Evolutionary conservation across 345 rosid species (phyloP).

Genomic region (Corchorus olitorius): DNA sequence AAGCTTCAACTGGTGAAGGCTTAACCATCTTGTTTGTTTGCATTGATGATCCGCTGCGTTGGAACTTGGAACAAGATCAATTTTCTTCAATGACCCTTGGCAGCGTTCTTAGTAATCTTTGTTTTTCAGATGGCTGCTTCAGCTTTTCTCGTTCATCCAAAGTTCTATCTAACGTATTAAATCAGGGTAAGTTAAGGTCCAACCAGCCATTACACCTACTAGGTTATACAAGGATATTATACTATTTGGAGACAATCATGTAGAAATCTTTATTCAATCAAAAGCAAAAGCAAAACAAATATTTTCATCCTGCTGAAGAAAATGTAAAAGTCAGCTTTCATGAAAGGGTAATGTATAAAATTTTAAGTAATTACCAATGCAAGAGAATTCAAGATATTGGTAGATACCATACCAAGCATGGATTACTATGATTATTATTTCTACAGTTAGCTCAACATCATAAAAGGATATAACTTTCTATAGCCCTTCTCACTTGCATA

Average conservation of each 20-base stretch:
- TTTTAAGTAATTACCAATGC: no score
- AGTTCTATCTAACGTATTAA: background rate
- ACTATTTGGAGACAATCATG: background rate
- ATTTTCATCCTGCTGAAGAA: no score
- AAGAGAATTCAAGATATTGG: no score
- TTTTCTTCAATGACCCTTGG: background rate
- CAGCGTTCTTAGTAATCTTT: background rate
- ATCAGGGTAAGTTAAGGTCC: background rate
- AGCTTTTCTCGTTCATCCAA: background rate
- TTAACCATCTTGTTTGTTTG: no score
- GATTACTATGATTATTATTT: no score
- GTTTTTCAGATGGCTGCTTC: background rate
- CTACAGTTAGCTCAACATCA: background rate
- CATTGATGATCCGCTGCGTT: background rate
- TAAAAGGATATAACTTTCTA: conserved; percentile 57
- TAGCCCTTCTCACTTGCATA: conserved; percentile 54
- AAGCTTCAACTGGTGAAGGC: no score
- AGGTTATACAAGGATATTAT: background rate
- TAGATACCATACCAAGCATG: no score
- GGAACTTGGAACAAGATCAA: background rate
- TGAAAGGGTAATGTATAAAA: no score
- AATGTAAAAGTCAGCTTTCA: no score
- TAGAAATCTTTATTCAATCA: background rate
- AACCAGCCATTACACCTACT: background rate
- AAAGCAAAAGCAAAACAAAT: no score